Evolutionary conservation across 2,329 filamentous ascomycete genomes (phyloP), one percentile per base, ranked within the genome.

Genomic region (Phaeosphaeriaceae sp.): DNA sequence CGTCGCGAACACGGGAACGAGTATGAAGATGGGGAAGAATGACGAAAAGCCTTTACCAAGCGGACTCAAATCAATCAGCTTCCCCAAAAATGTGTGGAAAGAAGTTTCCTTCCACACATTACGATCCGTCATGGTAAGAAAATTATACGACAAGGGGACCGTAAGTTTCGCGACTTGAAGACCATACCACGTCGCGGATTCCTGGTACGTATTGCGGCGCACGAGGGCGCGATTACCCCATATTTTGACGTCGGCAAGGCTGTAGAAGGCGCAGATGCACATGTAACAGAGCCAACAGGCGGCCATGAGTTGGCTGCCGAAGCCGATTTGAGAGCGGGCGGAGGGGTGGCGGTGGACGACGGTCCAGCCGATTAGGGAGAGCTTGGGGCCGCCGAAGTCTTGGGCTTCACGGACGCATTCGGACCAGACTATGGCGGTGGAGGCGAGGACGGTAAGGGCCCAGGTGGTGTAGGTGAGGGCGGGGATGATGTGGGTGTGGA

Each of bases 171-270:
- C 93, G 9, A 97, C 89, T 71, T 97, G 91, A 50, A 91, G 87
- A 1, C 91, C 88, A 69, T 97, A 99, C 92, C 95, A 99, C 61
- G 93, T 95, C 0, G 94, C 94, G 41, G 88, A 91, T 71, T 97
- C 94, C 52, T 90, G 87, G 50, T 95, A 93, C 0, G 94, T 99
- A 68, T 96, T 94, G 48, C 94, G 87, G 50, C 85, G 86, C 38
- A 97, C 93, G 5, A 99, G 80, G 0, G 94, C 93, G 28, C 94
- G 86, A 40, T 95, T 94, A 48, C 94, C 89, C 94, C 94, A 99
- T n/a, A 97, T 92, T 67, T 94, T 95, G 63, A 96, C 90, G 68
- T 96, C 91, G 12, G 88, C 91, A 66, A 99, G 87, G 6, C 92
- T 92, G 48, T 86, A 89, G 42, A 97, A 83, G 4, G 94, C 91